Percentiles rank a stretch among this genome's conserved stretches.
Evolutionary conservation across 2,329 filamentous ascomycete species (phyloP).

Genomic region (Orbilia ellipsospora): DNA sequence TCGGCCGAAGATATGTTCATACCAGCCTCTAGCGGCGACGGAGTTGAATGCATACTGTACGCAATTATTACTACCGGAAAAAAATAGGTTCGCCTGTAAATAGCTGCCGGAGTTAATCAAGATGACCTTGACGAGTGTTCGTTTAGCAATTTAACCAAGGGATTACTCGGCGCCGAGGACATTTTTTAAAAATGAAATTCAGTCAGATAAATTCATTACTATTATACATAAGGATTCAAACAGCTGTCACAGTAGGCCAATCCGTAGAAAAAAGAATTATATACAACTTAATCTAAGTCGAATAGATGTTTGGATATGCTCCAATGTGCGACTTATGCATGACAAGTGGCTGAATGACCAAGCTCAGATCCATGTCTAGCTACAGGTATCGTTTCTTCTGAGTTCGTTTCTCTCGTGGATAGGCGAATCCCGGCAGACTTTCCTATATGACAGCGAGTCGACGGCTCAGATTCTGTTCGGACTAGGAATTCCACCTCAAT

Average conservation of each 20-base stretch:
- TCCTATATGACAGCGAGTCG: slow-evolving; percentile 9
- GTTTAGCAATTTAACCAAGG: too few relatives aligned
- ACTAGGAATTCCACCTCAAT: slow-evolving; percentile 46
- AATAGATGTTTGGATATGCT: not conserved
- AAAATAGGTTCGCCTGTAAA: slow-evolving; percentile 9
- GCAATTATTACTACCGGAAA: slow-evolving; percentile 37
- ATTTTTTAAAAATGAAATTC: too few relatives aligned
- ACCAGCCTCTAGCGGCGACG: not conserved
- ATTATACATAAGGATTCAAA: too few relatives aligned
- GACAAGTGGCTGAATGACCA: slow-evolving; percentile 32
- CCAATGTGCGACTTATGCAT: slow-evolving; percentile 7
- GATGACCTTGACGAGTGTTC: too few relatives aligned
- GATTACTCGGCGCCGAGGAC: too few relatives aligned
- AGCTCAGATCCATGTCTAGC: slow-evolving; percentile 40
- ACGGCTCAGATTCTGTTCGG: slow-evolving; percentile 30
- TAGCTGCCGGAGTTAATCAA: not conserved
- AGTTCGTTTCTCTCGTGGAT: slow-evolving; percentile 22
- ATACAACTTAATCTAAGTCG: too few relatives aligned
- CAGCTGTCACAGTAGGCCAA: too few relatives aligned
- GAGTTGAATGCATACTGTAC: slow-evolving; percentile 13
- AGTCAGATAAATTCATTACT: too few relatives aligned
- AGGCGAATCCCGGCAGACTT: not conserved
- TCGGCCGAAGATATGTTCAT: slow-evolving; percentile 5
- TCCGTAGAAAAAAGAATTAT: too few relatives aligned
- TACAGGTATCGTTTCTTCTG: slow-evolving; percentile 45